phyloP scores from a whole-genome alignment of 345 rosid genomes.

The Streptanthus diversifolius region DNA sequence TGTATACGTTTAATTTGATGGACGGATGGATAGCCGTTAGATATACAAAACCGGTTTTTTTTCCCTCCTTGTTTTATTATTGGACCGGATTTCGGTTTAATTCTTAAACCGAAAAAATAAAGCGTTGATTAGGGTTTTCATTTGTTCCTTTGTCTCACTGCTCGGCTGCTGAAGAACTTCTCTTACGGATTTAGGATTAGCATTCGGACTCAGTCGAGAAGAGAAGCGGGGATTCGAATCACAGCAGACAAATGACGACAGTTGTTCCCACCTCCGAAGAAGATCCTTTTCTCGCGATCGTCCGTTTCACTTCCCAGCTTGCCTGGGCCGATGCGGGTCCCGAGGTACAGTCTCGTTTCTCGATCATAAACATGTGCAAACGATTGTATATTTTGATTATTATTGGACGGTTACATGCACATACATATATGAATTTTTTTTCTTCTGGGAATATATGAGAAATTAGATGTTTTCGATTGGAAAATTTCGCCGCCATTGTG shows the following conservation, averaged over 20 bases:
- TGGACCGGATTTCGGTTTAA: slow-evolving; percentile 6
- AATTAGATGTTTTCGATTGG: not conserved
- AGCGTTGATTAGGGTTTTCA: not conserved
- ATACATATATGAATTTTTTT: not conserved
- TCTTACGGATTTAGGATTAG: not conserved
- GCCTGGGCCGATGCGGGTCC: slow-evolving; percentile 97
- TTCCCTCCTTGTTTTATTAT: not conserved
- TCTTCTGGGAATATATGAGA: not conserved
- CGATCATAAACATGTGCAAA: not conserved
- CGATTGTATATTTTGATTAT: not conserved
- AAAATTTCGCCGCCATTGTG: not conserved
- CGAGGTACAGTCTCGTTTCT: slow-evolving; percentile 46
- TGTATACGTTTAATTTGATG: not conserved
- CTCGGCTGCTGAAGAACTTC: not conserved
- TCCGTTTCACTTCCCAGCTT: slow-evolving; percentile 85
- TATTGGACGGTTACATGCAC: not conserved
- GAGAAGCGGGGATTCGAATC: not conserved
- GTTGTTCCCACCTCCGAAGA: slow-evolving; percentile 92
- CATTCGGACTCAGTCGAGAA: not conserved
- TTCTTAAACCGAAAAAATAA: not conserved
- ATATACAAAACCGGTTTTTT: not conserved
- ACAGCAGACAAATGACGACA: slow-evolving; percentile 52
- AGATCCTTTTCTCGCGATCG: slow-evolving; percentile 80
- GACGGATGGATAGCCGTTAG: not conserved
- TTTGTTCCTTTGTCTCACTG: not conserved